Base-by-base conservation (phyloP, 176 grass and related monocot genomes). In the Rhynchospora breviuscula region DNA sequence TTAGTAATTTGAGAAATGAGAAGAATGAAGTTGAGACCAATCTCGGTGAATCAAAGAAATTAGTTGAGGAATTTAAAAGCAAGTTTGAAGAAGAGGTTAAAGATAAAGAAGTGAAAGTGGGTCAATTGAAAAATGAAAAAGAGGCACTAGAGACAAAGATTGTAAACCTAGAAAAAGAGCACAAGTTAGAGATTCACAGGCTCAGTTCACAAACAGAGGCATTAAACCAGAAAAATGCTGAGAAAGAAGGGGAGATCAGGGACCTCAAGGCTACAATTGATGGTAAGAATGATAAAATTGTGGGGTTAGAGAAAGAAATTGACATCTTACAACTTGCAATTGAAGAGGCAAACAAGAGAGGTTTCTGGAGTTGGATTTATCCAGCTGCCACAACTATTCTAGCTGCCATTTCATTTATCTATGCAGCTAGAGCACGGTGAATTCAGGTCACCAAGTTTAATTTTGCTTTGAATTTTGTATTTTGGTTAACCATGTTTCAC, bases 341-440 rank as follows among this genome's bases (percentile, higher is more conserved):
- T 4, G 70, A 47, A 0, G 88, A 90, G n/a, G 86, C 89, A 1
- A 62, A 85, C 25, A 65, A 54, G 40, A 90, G 65, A 66, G 58
- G 22, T 3, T 12, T 84, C 35, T 93, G 91, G 92, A 83, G 76
- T 35, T 98, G 92, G 95, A 21, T 98, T 25, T 84, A 83, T 23
- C 89, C 89, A 0, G 85, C 86, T 78, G 89, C 84, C 21, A 82
- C 92, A 0, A 89, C 92, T 12, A 83, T 90, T 61, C 13, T 95
- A 1, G 92, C 95, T 17, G 95, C 89, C 7, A 75, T 85, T 46
- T 98, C 95, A 6, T 80, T 98, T 46, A 89, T 84, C 64, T 98
- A 94, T 15, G 94, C 92, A 1, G 63, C 86, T 44, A 86, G 84
- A 59, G 51, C 80, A 18, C 78, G 85, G 78, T 97, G 80, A 97